Percentiles rank a stretch among this genome's conserved stretches.
These are phyloP conservation scores for Salvia hispanica DNA, from an alignment of 257 asterid genomes.

Conservation along the genomic window DNA sequence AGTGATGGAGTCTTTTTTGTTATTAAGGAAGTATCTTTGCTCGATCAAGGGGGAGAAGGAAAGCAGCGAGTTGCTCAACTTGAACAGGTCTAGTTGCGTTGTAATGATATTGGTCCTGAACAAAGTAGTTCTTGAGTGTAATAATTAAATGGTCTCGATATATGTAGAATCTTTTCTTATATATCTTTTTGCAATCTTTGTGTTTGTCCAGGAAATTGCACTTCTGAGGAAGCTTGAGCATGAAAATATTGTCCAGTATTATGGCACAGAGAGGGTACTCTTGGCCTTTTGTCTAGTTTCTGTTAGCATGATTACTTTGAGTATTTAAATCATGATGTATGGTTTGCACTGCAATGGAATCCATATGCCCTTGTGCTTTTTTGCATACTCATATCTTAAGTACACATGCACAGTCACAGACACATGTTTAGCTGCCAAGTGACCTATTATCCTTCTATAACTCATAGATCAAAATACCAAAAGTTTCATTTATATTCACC, in stretches of 20 bases:
- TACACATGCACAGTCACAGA: neutral
- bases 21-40: constrained; percentile 90
- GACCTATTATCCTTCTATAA: constrained; percentile 10
- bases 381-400: neutral
- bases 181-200: constrained; percentile 25
- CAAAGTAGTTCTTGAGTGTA: constrained; percentile 14
- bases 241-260: constrained; percentile 89
- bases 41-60: constrained; percentile 85
- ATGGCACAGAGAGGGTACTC: constrained; percentile 82
- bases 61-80: constrained; percentile 76
- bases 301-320: neutral
- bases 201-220: constrained; percentile 77
- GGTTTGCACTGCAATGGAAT: constrained; percentile 6
- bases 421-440: constrained; percentile 12
- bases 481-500: neutral
- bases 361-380: neutral
- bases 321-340: constrained; percentile 10
- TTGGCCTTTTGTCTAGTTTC: constrained; percentile 14
- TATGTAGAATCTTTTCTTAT: constrained; percentile 11
- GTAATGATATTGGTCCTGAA: constrained; percentile 16
- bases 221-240: constrained; percentile 90
- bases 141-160: constrained; percentile 12
- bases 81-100: constrained; percentile 65
- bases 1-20: constrained; percentile 97
- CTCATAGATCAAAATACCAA: neutral